phyloP scores from a whole-genome alignment of 2,329 filamentous ascomycete genomes.

The Nothomitra cinnamomea region DNA sequence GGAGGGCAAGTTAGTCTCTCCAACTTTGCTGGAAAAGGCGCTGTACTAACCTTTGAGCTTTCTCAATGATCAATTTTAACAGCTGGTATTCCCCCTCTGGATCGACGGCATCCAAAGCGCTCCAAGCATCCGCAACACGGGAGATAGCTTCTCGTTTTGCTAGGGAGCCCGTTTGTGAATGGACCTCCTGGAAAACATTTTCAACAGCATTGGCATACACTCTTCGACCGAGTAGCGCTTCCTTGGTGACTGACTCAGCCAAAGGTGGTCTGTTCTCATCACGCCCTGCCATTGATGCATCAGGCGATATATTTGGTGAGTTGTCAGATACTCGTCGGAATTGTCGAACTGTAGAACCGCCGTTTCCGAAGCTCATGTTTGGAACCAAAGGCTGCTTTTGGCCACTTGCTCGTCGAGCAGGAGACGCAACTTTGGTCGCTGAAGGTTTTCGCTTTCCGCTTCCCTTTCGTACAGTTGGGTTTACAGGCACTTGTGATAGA shows the following conservation, averaged over 20 bases:
- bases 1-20: conserved; percentile 6
- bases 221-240: conserved; percentile 64
- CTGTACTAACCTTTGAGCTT: conserved; percentile 11
- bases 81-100: conserved; percentile 82
- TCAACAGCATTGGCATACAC: conserved; percentile 71
- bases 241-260: conserved; percentile 39
- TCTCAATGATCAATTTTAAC: conserved; percentile 35
- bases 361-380: conserved; percentile 87
- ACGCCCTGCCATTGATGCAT: conserved; percentile 12
- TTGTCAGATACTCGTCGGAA: conserved; percentile 76
- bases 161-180: conserved; percentile 56
- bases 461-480: neutral
- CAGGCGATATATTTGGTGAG: conserved; percentile 16
- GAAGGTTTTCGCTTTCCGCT: neutral
- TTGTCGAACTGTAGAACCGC: conserved; percentile 75
- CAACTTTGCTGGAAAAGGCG: conserved; percentile 14
- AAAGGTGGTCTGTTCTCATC: conserved; percentile 26
- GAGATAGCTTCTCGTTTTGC: conserved; percentile 73
- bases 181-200: conserved; percentile 65
- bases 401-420: conserved; percentile 11
- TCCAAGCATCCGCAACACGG: conserved; percentile 71
- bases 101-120: conserved; percentile 66
- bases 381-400: conserved; percentile 67
- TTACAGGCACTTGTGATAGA: neutral
- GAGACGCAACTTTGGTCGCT: neutral